These are phyloP conservation scores for Phytophthora sansomeana DNA, from an alignment of 352 stramenopile species.

Conservation along the genomic window DNA sequence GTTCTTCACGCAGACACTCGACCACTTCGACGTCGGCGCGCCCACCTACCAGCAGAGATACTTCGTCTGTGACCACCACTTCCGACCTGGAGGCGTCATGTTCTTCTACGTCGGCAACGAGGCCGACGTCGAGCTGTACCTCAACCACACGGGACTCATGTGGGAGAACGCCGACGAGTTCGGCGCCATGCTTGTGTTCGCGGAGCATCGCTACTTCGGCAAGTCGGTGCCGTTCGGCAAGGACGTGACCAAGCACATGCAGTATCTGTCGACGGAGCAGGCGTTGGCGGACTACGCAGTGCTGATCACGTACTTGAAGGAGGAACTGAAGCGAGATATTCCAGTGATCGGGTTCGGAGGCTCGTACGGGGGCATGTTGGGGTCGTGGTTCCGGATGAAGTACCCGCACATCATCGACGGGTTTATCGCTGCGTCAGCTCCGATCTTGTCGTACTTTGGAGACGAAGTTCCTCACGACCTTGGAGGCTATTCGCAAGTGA, in stretches of 20 bases:
- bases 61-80: slow-evolving; percentile 89
- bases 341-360: slow-evolving; percentile 77
- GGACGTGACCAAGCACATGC: slow-evolving; percentile 73
- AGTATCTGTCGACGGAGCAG: slow-evolving; percentile 88
- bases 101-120: slow-evolving; percentile 98
- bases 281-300: slow-evolving; percentile 77
- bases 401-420: slow-evolving; percentile 80
- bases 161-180: slow-evolving; percentile 95
- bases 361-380: slow-evolving; percentile 83
- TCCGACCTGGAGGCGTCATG: slow-evolving; percentile 72
- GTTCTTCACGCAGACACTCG: slow-evolving; percentile 78
- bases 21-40: slow-evolving; percentile 72
- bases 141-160: slow-evolving; percentile 97
- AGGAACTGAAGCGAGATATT: slow-evolving; percentile 51
- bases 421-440: slow-evolving; percentile 69
- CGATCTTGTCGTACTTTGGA: slow-evolving; percentile 62
- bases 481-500: slow-evolving; percentile 35
- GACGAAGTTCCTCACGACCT: slow-evolving; percentile 57
- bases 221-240: slow-evolving; percentile 86
- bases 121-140: slow-evolving; percentile 94
- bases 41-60: slow-evolving; percentile 88
- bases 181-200: slow-evolving; percentile 94
- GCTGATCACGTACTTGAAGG: slow-evolving; percentile 63
- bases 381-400: slow-evolving; percentile 78
- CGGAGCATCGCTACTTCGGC: slow-evolving; percentile 97